These are phyloP conservation scores for Russula sp. DNA, from an alignment of 768 basidiomycete species.

Conservation along the genomic window DNA sequence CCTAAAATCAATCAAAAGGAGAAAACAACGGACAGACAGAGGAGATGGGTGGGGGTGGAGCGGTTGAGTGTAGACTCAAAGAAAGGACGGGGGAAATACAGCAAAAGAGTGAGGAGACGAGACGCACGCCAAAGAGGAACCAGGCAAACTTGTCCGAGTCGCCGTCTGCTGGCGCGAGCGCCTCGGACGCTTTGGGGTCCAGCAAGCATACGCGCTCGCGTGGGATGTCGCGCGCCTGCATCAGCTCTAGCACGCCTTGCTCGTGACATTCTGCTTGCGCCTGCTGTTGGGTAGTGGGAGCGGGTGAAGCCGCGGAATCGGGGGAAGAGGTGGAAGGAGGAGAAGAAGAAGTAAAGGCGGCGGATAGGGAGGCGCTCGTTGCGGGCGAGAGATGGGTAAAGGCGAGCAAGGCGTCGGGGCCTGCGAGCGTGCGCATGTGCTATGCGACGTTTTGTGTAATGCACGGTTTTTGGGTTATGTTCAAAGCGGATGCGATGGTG, in stretches of 20 bases:
- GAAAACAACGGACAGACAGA: too few relatives aligned
- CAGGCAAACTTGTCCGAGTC: constrained; percentile 55
- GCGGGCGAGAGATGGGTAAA: constrained; percentile 84
- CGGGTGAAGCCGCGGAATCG: constrained; percentile 9
- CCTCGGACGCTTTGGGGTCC: constrained; percentile 78
- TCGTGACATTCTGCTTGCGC: constrained; percentile 35
- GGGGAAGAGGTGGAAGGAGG: constrained; percentile 21
- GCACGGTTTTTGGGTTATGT: too few relatives aligned
- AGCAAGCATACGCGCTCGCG: constrained; percentile 76
- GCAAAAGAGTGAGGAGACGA: background rate
- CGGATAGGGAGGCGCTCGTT: constrained; percentile 49
- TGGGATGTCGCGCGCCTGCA: constrained; percentile 36
- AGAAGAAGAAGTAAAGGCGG: constrained; percentile 24
- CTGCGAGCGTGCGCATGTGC: constrained; percentile 83
- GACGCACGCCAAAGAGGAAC: constrained; percentile 86
- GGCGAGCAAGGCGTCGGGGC: constrained; percentile 52
- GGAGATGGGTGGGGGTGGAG: too few relatives aligned
- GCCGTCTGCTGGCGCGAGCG: constrained; percentile 69
- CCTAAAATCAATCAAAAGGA: too few relatives aligned
- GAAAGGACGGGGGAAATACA: too few relatives aligned
- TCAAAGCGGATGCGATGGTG: too few relatives aligned
- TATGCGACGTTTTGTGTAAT: constrained; percentile 24
- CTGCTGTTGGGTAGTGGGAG: background rate
- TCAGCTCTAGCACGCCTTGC: constrained; percentile 50
- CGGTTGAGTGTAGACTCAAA: too few relatives aligned